A percentile compares a stretch with the other conserved stretches of the same genome.
Evolutionary conservation across 2,329 filamentous ascomycete species (phyloP).

Genomic region (Aspergillus amoenus): DNA sequence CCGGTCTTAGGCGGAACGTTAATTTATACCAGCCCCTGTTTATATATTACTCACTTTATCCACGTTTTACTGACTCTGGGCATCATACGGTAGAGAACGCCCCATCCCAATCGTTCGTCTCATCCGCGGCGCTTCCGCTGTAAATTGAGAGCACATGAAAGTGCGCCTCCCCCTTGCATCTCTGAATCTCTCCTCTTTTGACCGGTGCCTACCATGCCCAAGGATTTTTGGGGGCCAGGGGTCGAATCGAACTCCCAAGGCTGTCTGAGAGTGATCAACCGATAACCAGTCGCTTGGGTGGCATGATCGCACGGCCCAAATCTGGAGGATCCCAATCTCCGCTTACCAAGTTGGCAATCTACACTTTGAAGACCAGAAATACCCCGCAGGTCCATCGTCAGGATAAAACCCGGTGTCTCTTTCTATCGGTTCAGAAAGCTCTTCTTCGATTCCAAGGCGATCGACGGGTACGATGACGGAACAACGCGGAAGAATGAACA

Average conservation of each 20-base stretch:
- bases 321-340: background rate
- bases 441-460: background rate
- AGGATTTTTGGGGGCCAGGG: background rate
- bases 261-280: background rate
- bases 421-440: background rate
- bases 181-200: background rate
- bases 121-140: background rate
- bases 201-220: background rate
- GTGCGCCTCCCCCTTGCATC: background rate
- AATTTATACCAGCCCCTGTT: conserved; percentile 6
- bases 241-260: background rate
- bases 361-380: background rate
- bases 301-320: background rate
- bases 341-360: background rate
- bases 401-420: background rate
- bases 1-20: background rate
- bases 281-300: background rate
- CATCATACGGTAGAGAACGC: background rate
- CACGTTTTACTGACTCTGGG: background rate
- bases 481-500: background rate
- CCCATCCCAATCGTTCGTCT: background rate
- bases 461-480: background rate
- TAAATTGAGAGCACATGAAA: background rate
- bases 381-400: background rate
- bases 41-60: conserved; percentile 1